Evolutionary conservation across 345 rosid genomes (phyloP), one percentile per base, ranked within the genome.

Genomic region (Lumnitzera racemosa): DNA sequence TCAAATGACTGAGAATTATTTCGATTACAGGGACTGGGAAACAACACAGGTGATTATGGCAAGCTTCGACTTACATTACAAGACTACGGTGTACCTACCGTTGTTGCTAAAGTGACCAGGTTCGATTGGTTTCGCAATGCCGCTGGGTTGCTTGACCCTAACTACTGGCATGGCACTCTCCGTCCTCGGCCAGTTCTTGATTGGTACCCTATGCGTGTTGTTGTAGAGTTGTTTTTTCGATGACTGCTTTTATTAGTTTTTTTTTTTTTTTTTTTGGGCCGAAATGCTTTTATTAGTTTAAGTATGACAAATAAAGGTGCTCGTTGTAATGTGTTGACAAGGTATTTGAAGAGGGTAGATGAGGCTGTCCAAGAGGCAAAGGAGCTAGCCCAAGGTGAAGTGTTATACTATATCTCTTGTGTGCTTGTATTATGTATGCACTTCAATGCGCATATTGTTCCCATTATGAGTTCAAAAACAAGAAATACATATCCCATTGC

Each of bases 131-230:
- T 92, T 25, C 80, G 96, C 70, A 92, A 92, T 76, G 98, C 96
- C 12, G 91, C 96, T 14, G 96, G 98, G 53, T 70, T 92, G 72
- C 60, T 81, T 31, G 98, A 89, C 58, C 84, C 94, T 15, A 76
- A 81, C 61, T 92, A 92, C 83, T 92, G 96, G 98, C 82, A 86
- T 1, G 96, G 96, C 68, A 81, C 84, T 7, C 96, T 92, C 53
- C 81, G 71, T 55, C 96, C 98, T 65, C 81, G 85, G 20, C 96
- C 96, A 46, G 98, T 92, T 72, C 96, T 92, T 71, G 98, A 92
- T 67, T 92, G 98, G 98, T 89, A 62, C 3, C 46, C 25, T 24
- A 17, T 56, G 43, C 8, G 24, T 15, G 56, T 36, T 9, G 31
- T 58, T 56, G 31, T 4, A 8, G 15, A 7, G 29, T 46, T 20